Evolutionary conservation across 2,329 filamentous ascomycete species (phyloP).

Genomic region (Alternaria ventricosa): DNA sequence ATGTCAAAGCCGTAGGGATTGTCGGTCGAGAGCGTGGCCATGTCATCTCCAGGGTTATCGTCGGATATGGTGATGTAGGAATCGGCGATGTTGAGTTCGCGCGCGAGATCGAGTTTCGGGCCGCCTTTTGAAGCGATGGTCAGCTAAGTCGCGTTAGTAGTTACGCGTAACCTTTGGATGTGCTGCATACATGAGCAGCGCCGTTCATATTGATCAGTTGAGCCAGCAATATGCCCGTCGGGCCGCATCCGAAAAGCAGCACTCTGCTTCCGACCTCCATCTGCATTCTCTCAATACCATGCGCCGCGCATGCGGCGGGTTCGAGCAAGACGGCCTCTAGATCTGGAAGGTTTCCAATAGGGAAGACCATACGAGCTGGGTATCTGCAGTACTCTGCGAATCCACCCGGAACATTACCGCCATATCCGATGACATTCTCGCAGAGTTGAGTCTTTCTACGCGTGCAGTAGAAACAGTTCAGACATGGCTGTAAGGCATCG

Average conservation of each 20-base stretch:
- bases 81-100: slow-evolving; percentile 55
- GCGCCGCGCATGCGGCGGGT: slow-evolving; percentile 73
- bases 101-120: slow-evolving; percentile 73
- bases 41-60: slow-evolving; percentile 48
- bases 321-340: slow-evolving; percentile 75
- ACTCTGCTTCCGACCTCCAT: slow-evolving; percentile 70
- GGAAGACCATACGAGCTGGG: slow-evolving; percentile 66
- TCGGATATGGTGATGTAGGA: slow-evolving; percentile 55
- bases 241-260: slow-evolving; percentile 70
- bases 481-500: slow-evolving; percentile 71
- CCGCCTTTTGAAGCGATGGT: slow-evolving; percentile 73
- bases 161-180: background rate
- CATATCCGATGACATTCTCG: slow-evolving; percentile 72
- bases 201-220: slow-evolving; percentile 70
- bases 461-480: slow-evolving; percentile 76
- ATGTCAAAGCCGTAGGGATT: slow-evolving; percentile 78
- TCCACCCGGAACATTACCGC: slow-evolving; percentile 71
- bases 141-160: slow-evolving; percentile 41
- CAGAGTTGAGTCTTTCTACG: slow-evolving; percentile 72
- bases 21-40: slow-evolving; percentile 66
- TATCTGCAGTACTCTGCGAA: slow-evolving; percentile 73
- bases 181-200: slow-evolving; percentile 62
- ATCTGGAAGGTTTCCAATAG: slow-evolving; percentile 69
- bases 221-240: slow-evolving; percentile 69
- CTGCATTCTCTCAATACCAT: slow-evolving; percentile 72